Evolutionary conservation across 345 rosid genomes (phyloP).

Genomic region (Arabis alpina): DNA sequence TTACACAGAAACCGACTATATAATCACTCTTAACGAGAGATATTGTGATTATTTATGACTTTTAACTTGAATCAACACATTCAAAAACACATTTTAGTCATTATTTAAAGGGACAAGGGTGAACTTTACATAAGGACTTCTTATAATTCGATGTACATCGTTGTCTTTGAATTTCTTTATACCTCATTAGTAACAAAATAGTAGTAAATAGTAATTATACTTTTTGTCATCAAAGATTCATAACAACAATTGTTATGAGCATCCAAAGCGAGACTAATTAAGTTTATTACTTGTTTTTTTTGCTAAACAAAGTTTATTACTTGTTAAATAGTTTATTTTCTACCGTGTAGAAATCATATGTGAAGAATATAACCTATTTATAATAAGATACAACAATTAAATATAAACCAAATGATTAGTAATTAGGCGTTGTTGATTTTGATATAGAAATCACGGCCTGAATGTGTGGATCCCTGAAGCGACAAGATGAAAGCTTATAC

Average conservation of each 20-base stretch:
- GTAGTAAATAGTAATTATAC: too few relatives aligned
- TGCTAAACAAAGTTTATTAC: not conserved
- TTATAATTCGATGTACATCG: not conserved
- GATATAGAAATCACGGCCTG: not conserved
- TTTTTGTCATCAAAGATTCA: conserved; percentile 2
- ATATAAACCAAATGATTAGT: not conserved
- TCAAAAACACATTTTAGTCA: not conserved
- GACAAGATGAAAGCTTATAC: conserved; percentile 13
- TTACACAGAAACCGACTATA: conserved; percentile 27
- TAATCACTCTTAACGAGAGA: conserved; percentile 8
- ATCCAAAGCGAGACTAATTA: conserved; percentile 12
- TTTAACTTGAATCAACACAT: not conserved
- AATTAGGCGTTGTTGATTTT: conserved; percentile 6
- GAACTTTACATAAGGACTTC: conserved; percentile 9
- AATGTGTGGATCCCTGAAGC: conserved; percentile 16
- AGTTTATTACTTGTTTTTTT: not conserved
- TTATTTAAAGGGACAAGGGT: conserved; percentile 21
- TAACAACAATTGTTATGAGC: conserved; percentile 8
- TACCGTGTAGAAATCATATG: not conserved
- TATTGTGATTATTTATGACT: conserved; percentile 1
- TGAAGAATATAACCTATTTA: not conserved
- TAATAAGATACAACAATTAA: not conserved
- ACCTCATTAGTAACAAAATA: not conserved
- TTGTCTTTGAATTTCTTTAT: conserved; percentile 4
- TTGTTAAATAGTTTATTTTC: not conserved